Evolutionary conservation across 129 eudicot genomes (phyloP).

Genomic region (Deinandra increscens): DNA sequence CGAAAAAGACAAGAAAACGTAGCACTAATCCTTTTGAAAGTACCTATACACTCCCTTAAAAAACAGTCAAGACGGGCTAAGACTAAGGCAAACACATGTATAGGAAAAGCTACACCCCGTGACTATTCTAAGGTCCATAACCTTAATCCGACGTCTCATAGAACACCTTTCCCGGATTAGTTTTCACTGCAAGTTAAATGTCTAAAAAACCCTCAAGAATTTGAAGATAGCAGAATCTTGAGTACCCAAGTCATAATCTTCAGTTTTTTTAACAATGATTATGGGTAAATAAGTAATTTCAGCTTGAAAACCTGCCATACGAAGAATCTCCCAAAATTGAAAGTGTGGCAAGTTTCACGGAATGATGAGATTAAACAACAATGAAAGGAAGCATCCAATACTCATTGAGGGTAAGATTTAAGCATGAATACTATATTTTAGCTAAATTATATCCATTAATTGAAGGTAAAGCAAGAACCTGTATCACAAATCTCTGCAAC

Average conservation of each 20-base stretch:
- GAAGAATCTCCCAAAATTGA: slow-evolving; percentile 4
- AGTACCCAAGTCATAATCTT: slow-evolving; percentile 13
- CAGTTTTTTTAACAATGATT: neutral
- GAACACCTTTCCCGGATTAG: too few relatives aligned
- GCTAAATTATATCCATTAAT: neutral
- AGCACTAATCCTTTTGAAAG: too few relatives aligned
- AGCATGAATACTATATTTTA: neutral
- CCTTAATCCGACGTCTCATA: too few relatives aligned
- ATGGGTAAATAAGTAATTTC: neutral
- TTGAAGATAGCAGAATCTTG: neutral
- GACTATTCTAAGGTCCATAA: too few relatives aligned
- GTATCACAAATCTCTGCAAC: slow-evolving; percentile 53
- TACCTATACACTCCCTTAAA: too few relatives aligned
- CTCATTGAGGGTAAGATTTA: neutral
- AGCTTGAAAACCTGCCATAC: neutral
- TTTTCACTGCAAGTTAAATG: slow-evolving; percentile 2
- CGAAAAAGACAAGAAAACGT: too few relatives aligned
- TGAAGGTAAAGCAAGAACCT: slow-evolving; percentile 35
- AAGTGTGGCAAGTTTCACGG: slow-evolving; percentile 5
- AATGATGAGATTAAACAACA: neutral
- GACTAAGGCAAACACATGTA: too few relatives aligned
- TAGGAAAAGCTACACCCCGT: too few relatives aligned
- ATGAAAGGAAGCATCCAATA: neutral
- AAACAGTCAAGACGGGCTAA: too few relatives aligned
- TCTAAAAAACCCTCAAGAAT: neutral